These are phyloP conservation scores for Endothia cerciana DNA, from an alignment of 2,329 filamentous ascomycete species.

Conservation along the genomic window DNA sequence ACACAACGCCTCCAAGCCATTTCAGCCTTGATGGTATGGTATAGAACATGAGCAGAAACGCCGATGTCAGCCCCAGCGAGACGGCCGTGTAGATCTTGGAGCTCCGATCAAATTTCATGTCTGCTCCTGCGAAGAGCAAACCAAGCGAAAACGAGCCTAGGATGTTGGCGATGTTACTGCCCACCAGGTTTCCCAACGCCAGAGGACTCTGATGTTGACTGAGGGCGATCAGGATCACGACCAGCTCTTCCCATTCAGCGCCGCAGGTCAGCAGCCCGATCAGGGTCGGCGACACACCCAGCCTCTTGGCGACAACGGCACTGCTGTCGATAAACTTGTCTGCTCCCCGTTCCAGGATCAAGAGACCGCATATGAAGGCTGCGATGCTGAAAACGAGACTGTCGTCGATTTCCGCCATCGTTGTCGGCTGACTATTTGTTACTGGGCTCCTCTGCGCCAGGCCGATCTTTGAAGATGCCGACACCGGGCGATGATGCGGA, in stretches of 20 bases:
- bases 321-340: slow-evolving; percentile 57
- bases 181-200: slow-evolving; percentile 55
- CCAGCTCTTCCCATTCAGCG: slow-evolving; percentile 59
- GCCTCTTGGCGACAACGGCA: slow-evolving; percentile 47
- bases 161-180: slow-evolving; percentile 56
- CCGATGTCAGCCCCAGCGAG: slow-evolving; percentile 46
- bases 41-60: slow-evolving; percentile 40
- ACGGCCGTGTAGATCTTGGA: slow-evolving; percentile 50
- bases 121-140: slow-evolving; percentile 44
- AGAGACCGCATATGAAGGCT: slow-evolving; percentile 48
- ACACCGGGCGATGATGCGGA: background rate
- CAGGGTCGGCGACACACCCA: slow-evolving; percentile 50
- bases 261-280: slow-evolving; percentile 56
- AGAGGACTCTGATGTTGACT: slow-evolving; percentile 48
- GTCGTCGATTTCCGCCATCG: slow-evolving; percentile 41
- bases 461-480: background rate
- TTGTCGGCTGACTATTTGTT: slow-evolving; percentile 25
- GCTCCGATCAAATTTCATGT: slow-evolving; percentile 46
- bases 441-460: background rate
- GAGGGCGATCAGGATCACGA: slow-evolving; percentile 51
- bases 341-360: slow-evolving; percentile 54
- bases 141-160: slow-evolving; percentile 57
- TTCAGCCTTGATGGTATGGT: slow-evolving; percentile 39
- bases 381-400: slow-evolving; percentile 45
- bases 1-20: slow-evolving; percentile 40